These are phyloP conservation scores for Peltaster fructicola DNA, from an alignment of 2,329 filamentous ascomycete species.

Conservation along the genomic window DNA sequence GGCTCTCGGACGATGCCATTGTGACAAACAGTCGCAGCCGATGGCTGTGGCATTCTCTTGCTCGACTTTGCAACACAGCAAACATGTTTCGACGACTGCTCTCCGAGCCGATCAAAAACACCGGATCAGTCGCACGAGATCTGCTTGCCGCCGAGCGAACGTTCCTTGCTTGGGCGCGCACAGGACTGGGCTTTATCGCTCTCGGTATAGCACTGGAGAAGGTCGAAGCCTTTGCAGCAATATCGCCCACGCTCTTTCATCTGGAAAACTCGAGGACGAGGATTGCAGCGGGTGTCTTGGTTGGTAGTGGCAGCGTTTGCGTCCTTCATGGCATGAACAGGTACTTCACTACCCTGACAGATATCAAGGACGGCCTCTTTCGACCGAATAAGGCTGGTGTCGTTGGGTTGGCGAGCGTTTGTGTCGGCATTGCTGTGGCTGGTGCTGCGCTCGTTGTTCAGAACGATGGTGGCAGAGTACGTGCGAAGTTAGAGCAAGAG, in stretches of 20 bases:
- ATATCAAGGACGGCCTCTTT: slow-evolving; percentile 28
- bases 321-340: slow-evolving; percentile 30
- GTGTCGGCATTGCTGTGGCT: slow-evolving; percentile 16
- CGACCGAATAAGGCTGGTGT: slow-evolving; percentile 18
- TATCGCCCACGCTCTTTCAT: slow-evolving; percentile 12
- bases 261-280: slow-evolving; percentile 18
- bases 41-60: no score
- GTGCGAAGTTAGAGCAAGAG: no score
- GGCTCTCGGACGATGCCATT: no score
- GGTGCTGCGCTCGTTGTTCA: slow-evolving; percentile 13
- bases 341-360: slow-evolving; percentile 28
- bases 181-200: slow-evolving; percentile 34
- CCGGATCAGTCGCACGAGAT: slow-evolving; percentile 33
- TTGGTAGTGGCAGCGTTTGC: slow-evolving; percentile 28
- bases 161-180: slow-evolving; percentile 35
- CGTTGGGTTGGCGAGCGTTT: slow-evolving; percentile 13
- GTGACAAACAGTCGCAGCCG: no score
- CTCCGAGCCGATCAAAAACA: slow-evolving; percentile 23
- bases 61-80: no score
- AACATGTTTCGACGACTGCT: slow-evolving; percentile 8
- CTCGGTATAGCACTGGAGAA: slow-evolving; percentile 35
- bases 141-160: slow-evolving; percentile 37
- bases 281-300: slow-evolving; percentile 20
- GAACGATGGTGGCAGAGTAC: slow-evolving; percentile 11
- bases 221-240: slow-evolving; percentile 22